phyloP scores from a whole-genome alignment of 352 stramenopile species.

The Poterioochromonas sp. region DNA sequence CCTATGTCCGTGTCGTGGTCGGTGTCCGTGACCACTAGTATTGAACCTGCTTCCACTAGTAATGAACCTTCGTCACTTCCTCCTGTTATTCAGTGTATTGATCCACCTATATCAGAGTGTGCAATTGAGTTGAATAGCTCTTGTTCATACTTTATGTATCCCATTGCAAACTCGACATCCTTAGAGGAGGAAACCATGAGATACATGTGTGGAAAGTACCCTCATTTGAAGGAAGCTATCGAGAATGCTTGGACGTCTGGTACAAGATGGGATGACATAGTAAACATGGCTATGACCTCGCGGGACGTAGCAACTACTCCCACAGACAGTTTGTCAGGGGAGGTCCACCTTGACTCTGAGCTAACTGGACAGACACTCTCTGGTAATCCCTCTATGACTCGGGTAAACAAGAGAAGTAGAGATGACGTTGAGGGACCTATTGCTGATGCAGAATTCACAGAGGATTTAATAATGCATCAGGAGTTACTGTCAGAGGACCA shows the following conservation, averaged over 20 bases:
- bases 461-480: constrained; percentile 20
- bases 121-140: constrained; percentile 4
- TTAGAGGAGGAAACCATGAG: constrained; percentile 13
- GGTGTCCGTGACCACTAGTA: constrained; percentile 8
- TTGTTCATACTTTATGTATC: constrained; percentile 26
- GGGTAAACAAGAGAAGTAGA: not conserved
- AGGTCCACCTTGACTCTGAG: not conserved
- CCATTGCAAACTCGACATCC: constrained; percentile 1
- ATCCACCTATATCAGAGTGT: not conserved
- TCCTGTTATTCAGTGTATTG: constrained; percentile 23
- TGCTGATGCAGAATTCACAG: constrained; percentile 17
- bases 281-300: not conserved
- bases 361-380: not conserved
- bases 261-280: constrained; percentile 1
- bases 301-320: constrained; percentile 2
- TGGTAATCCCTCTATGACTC: not conserved
- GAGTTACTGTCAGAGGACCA: constrained; percentile 10
- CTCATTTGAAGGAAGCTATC: constrained; percentile 7
- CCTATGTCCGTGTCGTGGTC: constrained; percentile 20
- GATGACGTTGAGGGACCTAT: constrained; percentile 22
- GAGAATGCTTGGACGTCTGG: not conserved
- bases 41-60: constrained; percentile 11
- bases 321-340: constrained; percentile 7
- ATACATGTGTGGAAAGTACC: constrained; percentile 22
- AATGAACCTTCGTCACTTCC: constrained; percentile 11